Evolutionary conservation across 306 rosid genomes (phyloP), one percentile per base, ranked within the genome.

Genomic region (Bauhinia variegata): DNA sequence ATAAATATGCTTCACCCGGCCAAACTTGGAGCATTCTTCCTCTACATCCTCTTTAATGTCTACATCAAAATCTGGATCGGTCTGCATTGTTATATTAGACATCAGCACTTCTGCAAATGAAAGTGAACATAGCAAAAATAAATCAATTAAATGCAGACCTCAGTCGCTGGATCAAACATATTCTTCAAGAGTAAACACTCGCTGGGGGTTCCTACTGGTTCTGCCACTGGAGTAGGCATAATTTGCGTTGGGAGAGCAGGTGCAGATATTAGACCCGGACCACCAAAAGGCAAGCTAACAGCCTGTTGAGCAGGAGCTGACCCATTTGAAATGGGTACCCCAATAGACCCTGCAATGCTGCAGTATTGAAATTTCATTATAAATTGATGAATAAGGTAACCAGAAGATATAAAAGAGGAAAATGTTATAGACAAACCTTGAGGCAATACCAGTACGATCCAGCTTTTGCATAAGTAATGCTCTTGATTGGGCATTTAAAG

Each of bases 401-500:
- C 11, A 11, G 50, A 55, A 11, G 50, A 55, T 16, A n/a, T 14
- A 49, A 30, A 17, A 28, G 11, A 64, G 63, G 62, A 31, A 75
- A n/a, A 36, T 42, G 28, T 31, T 16, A 18, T 19, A 49, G 34
- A 83, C 85, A 50, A 65, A 93, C 99, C 97, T 83, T 60, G 95
- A 75, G 19, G 96, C 84, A 73, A 84, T 76, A 60, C 95, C 99
- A 47, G 96, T 43, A 44, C 99, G 97, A 63, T 92, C 99, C 68
- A 93, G 84, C 84, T 89, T 93, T 76, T 80, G 89, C 99, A 93
- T 93, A 36, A 93, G 95, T 78, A 88, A 33, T 51, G 96, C 97
- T 77, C 99, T 88, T 63, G 99, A 93, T 65, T 93, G 99, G 37
- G 97, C 97, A 86, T 93, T 93, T 72, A 93, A 79, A 59, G 97